A percentile compares a stretch with the other conserved stretches of the same genome.
Conservation (phyloP, 768 basidiomycete species). For the Panaeolus cyanescens region DNA sequence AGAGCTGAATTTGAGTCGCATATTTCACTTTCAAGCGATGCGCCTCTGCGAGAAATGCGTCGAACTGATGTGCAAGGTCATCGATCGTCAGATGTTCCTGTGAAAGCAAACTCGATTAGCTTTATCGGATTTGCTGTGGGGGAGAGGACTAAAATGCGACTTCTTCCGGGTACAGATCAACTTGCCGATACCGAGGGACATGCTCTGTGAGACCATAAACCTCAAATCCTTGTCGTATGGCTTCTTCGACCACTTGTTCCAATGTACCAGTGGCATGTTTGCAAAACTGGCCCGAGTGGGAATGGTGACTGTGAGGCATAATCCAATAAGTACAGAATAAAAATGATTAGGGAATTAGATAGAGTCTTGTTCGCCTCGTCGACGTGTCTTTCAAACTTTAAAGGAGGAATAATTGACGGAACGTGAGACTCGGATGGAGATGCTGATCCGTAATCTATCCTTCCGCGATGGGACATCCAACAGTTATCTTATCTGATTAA, state of each 20-base stretch:
- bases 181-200: constrained; percentile 78
- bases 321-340: constrained; percentile 2
- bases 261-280: constrained; percentile 82
- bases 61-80: constrained; percentile 65
- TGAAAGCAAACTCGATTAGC: not conserved
- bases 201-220: constrained; percentile 92
- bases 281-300: constrained; percentile 94
- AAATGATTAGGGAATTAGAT: not conserved
- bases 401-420: not conserved
- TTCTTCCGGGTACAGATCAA: constrained; percentile 96
- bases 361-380: not conserved
- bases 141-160: constrained; percentile 40
- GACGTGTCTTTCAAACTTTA: not conserved
- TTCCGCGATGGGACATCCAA: not conserved
- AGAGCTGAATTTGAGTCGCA: constrained; percentile 64
- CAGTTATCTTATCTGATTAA: not conserved
- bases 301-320: constrained; percentile 79
- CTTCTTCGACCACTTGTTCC: constrained; percentile 80
- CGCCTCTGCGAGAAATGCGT: constrained; percentile 76
- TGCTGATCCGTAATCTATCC: constrained; percentile 1
- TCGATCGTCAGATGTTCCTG: constrained; percentile 58
- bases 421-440: not conserved
- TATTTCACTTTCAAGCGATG: constrained; percentile 70
- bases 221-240: constrained; percentile 76
- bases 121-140: not conserved